phyloP scores from a whole-genome alignment of 768 basidiomycete genomes.

The Nevesoporus exiguus region DNA sequence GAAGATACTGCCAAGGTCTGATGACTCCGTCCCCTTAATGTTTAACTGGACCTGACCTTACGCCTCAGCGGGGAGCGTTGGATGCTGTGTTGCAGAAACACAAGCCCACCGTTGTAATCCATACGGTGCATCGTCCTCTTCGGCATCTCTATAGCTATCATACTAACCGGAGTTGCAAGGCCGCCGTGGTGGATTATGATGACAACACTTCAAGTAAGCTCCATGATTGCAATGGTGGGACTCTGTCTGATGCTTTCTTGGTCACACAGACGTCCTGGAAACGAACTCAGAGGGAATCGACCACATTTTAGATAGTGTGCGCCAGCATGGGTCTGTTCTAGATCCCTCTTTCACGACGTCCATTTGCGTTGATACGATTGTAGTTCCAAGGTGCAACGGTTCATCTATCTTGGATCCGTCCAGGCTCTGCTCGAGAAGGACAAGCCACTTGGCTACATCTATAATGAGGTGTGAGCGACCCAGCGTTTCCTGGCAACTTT shows the following conservation, averaged over 20 bases:
- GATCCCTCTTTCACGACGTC: not conserved
- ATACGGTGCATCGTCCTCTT: not conserved
- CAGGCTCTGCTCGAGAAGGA: not conserved
- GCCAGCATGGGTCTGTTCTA: not conserved
- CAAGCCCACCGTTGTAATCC: not conserved
- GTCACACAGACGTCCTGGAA: not conserved
- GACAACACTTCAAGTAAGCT: not conserved
- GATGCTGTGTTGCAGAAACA: not conserved
- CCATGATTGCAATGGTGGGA: not conserved
- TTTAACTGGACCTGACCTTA: not conserved
- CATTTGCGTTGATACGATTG: not conserved
- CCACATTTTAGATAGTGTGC: not conserved
- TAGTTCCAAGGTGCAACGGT: not conserved
- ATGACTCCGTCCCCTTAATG: not conserved
- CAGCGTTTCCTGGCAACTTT: not conserved
- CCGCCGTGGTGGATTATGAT: not conserved
- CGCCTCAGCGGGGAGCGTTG: not conserved
- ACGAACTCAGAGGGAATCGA: not conserved
- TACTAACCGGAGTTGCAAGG: not conserved
- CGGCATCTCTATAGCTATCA: too few species aligned
- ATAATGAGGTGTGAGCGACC: not conserved
- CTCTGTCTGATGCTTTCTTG: not conserved
- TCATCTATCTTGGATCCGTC: not conserved
- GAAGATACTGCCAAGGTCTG: not conserved
- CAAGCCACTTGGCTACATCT: not conserved